A percentile compares a stretch with the other conserved stretches of the same genome.
Conservation (phyloP, 2,329 filamentous ascomycete genomes). For the Thelonectria rubi region DNA sequence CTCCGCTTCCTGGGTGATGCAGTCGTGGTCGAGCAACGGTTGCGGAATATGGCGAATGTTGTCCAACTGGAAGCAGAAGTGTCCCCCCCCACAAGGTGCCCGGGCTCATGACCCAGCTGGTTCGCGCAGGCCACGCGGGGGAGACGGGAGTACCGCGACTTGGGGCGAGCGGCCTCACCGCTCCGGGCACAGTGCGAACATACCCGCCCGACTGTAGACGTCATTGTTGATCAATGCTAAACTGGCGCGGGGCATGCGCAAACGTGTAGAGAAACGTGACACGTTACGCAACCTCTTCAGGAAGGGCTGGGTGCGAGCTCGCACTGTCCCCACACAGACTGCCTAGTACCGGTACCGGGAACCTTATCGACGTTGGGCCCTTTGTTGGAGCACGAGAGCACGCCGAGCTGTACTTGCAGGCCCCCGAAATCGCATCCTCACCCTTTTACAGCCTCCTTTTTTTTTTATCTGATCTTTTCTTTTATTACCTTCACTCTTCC, state of each 20-base stretch:
- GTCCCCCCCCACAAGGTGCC: constrained; percentile 30
- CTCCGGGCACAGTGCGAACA: constrained; percentile 35
- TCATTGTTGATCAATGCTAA: constrained; percentile 33
- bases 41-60: neutral
- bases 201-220: constrained; percentile 9
- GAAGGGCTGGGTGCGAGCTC: constrained; percentile 20
- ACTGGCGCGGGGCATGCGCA: neutral
- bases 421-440: constrained; percentile 38
- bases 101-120: constrained; percentile 39
- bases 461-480: constrained; percentile 17
- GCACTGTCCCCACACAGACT: constrained; percentile 33
- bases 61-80: constrained; percentile 30
- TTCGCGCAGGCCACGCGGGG: constrained; percentile 34
- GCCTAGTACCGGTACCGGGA: constrained; percentile 33
- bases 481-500: constrained; percentile 21
- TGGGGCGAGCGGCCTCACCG: constrained; percentile 21
- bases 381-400: constrained; percentile 39
- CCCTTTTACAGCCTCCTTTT: constrained; percentile 29
- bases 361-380: constrained; percentile 39
- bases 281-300: neutral
- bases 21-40: neutral
- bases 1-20: neutral
- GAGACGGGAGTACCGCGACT: constrained; percentile 34
- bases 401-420: constrained; percentile 27
- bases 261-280: constrained; percentile 4